Percentiles rank a stretch among this genome's conserved stretches.
Evolutionary conservation across 495 filamentous ascomycete genomes (phyloP).

Genomic region (Rhypophila decipiens): DNA sequence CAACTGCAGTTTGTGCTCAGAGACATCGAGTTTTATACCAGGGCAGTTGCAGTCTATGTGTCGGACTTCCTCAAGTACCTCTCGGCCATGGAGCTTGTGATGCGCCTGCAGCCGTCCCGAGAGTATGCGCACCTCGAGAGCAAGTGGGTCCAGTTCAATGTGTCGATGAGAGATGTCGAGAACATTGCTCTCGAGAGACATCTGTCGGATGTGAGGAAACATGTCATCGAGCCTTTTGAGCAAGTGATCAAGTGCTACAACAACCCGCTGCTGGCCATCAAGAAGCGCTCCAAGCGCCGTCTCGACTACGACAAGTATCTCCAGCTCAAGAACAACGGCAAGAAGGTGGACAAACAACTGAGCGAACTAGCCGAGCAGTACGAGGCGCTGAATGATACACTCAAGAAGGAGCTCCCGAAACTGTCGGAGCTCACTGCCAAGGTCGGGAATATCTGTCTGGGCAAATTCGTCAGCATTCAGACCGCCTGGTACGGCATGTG

Average conservation of each 20-base stretch:
- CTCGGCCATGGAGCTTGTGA: constrained; percentile 60
- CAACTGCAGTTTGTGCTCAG: constrained; percentile 83
- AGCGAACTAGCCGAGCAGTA: constrained; percentile 79
- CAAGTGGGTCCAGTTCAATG: constrained; percentile 83
- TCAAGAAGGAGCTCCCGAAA: constrained; percentile 87
- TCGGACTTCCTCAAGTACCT: constrained; percentile 66
- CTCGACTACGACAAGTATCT: constrained; percentile 70
- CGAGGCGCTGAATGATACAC: constrained; percentile 77
- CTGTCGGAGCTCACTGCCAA: constrained; percentile 73
- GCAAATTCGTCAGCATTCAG: constrained; percentile 77
- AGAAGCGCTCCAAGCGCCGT: constrained; percentile 83
- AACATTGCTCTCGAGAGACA: constrained; percentile 75
- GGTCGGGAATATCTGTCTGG: constrained; percentile 70
- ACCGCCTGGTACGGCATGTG: constrained; percentile 70
- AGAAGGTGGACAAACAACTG: constrained; percentile 74
- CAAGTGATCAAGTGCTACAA: constrained; percentile 72
- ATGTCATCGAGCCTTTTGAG: constrained; percentile 83
- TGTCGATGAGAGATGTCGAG: constrained; percentile 73
- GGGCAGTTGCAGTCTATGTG: constrained; percentile 61
- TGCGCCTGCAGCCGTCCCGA: constrained; percentile 48
- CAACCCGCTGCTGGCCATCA: constrained; percentile 77
- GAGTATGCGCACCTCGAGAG: constrained; percentile 74
- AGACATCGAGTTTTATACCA: constrained; percentile 83
- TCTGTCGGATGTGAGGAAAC: constrained; percentile 69
- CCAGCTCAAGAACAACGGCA: constrained; percentile 59